Conservation (phyloP, 257 asterid species). For the Plantago ovata region DNA sequence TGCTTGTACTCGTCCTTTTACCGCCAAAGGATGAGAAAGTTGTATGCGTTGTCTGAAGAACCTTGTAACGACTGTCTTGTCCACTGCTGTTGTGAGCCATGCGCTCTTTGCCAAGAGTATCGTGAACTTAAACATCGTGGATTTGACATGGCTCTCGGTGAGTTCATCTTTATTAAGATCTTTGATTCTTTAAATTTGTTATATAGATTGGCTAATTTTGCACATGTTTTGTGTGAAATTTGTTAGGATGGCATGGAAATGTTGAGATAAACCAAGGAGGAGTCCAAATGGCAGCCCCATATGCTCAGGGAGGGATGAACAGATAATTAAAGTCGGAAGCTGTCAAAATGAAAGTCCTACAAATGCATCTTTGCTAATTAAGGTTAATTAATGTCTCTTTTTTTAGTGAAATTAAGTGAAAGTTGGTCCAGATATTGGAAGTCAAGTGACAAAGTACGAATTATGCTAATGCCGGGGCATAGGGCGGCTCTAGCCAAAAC, state of each 20-base stretch:
- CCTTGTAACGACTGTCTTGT: constrained; percentile 25
- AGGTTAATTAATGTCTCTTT: too few species aligned
- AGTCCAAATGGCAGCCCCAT: constrained; percentile 45
- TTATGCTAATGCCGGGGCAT: too few species aligned
- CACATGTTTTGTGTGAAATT: neutral
- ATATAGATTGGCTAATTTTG: too few species aligned
- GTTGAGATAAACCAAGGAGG: constrained; percentile 63
- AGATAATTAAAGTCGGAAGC: constrained; percentile 26
- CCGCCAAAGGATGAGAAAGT: constrained; percentile 30
- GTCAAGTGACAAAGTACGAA: too few species aligned
- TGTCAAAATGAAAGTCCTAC: too few species aligned
- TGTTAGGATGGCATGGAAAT: constrained; percentile 76
- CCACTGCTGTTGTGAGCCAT: constrained; percentile 27
- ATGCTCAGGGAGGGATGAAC: constrained; percentile 53
- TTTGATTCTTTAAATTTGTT: too few species aligned
- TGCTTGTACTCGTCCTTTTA: constrained; percentile 33
- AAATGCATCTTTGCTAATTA: neutral
- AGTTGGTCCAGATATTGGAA: too few species aligned
- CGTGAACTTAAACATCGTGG: constrained; percentile 43
- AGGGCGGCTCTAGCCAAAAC: too few species aligned
- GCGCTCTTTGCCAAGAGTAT: constrained; percentile 40
- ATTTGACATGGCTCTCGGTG: constrained; percentile 36
- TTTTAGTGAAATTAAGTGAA: too few species aligned
- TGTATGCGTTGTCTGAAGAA: constrained; percentile 14
- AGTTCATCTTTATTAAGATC: too few species aligned